Evolutionary conservation across 441 rosid genomes (phyloP).

Genomic region (Pelargonium myrrhifolium): DNA sequence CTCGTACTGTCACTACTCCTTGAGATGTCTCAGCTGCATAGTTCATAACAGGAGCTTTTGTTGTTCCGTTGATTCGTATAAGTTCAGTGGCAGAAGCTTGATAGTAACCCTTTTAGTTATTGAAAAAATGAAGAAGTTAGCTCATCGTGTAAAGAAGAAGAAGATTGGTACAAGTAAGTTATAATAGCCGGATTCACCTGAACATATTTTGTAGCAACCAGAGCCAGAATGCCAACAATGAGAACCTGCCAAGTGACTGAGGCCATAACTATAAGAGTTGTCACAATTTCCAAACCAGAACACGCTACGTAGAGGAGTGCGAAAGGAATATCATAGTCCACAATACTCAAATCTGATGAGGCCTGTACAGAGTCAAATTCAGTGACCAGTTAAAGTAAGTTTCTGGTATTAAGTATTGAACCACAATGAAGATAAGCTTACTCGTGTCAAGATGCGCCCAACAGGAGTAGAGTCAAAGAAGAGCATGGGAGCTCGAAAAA

Average conservation of each 20-base stretch:
- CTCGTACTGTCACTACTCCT: slow-evolving; percentile 75
- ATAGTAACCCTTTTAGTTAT: slow-evolving; percentile 47
- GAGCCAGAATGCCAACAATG: slow-evolving; percentile 48
- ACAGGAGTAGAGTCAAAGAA: slow-evolving; percentile 89
- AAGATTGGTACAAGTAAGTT: not conserved
- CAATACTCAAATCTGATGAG: slow-evolving; percentile 70
- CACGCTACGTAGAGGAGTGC: slow-evolving; percentile 38
- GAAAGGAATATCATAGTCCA: slow-evolving; percentile 76
- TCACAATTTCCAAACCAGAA: slow-evolving; percentile 47
- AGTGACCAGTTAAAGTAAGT: not conserved
- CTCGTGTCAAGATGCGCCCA: slow-evolving; percentile 78
- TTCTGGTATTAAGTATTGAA: not conserved
- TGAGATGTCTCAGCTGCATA: slow-evolving; percentile 74
- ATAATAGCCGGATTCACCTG: slow-evolving; percentile 38
- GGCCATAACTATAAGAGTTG: slow-evolving; percentile 52
- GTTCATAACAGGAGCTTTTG: slow-evolving; percentile 83
- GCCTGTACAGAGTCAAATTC: slow-evolving; percentile 32
- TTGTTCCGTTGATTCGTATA: slow-evolving; percentile 80
- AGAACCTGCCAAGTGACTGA: slow-evolving; percentile 91
- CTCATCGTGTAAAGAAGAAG: not conserved
- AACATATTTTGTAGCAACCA: slow-evolving; percentile 49
- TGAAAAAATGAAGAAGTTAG: not conserved
- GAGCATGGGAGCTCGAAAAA: slow-evolving; percentile 76
- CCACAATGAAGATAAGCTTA: slow-evolving; percentile 24
- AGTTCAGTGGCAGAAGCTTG: slow-evolving; percentile 70